These are phyloP conservation scores for Saussurea involucrata DNA, from an alignment of 129 eudicot species.

Conservation along the genomic window DNA sequence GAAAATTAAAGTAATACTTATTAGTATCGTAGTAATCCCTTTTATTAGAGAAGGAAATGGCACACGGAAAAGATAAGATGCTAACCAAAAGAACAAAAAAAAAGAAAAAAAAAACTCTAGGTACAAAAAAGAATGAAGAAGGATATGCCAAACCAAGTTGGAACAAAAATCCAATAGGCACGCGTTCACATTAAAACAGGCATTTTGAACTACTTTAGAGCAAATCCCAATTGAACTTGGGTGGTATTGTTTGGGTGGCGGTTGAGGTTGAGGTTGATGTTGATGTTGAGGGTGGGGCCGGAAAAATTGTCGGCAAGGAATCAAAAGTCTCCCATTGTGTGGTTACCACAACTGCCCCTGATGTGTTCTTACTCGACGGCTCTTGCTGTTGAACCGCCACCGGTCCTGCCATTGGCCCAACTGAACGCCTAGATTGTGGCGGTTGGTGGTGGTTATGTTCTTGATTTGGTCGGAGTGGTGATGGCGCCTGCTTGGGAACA, in stretches of 20 bases:
- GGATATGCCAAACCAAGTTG: conserved; percentile 41
- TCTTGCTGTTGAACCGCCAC: conserved; percentile 24
- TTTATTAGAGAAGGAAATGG: conserved; percentile 35
- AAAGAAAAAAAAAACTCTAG: conserved; percentile 26
- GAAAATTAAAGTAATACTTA: conserved; percentile 5
- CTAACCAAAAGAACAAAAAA: not conserved
- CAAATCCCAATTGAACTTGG: conserved; percentile 56
- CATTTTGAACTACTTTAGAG: conserved; percentile 41
- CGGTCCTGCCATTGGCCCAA: conserved; percentile 31
- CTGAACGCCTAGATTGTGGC: conserved; percentile 41
- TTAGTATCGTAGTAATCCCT: conserved; percentile 15
- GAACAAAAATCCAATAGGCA: conserved; percentile 35
- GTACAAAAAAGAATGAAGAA: conserved; percentile 68
- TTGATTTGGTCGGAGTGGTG: conserved; percentile 14
- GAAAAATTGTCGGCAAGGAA: conserved; percentile 43
- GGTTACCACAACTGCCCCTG: conserved; percentile 71
- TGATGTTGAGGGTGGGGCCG: conserved; percentile 41
- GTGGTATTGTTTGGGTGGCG: conserved; percentile 17
- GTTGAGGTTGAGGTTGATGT: conserved; percentile 30
- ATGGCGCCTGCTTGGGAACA: conserved; percentile 14
- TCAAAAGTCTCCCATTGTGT: conserved; percentile 99
- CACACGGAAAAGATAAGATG: conserved; percentile 21
- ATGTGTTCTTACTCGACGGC: conserved; percentile 45
- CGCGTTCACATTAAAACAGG: conserved; percentile 37
- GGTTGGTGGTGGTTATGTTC: conserved; percentile 18